These are phyloP conservation scores for Trichoderma atrobrunneum DNA, from an alignment of 2,329 filamentous ascomycete species.

Conservation along the genomic window DNA sequence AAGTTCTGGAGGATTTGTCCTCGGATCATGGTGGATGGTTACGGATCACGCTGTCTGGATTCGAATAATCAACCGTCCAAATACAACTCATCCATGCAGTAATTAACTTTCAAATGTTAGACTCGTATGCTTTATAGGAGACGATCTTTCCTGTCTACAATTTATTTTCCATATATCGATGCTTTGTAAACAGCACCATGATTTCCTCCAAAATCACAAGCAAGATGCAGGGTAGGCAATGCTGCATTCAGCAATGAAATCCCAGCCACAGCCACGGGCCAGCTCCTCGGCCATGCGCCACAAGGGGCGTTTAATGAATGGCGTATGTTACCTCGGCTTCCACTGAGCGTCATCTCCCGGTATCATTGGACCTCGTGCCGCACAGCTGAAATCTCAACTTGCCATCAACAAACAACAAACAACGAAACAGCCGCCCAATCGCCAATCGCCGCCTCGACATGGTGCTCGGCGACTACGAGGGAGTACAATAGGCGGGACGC, in stretches of 20 bases:
- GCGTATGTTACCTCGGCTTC: slow-evolving; percentile 7
- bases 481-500: not conserved
- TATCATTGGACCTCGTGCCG: slow-evolving; percentile 2
- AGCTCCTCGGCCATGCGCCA: not conserved
- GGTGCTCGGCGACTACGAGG: not conserved
- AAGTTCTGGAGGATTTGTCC: not conserved
- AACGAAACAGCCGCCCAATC: not conserved
- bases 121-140: no score
- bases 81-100: no score
- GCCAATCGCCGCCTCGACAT: slow-evolving; percentile 1
- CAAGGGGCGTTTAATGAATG: not conserved
- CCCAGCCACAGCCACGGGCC: not conserved
- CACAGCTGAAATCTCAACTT: slow-evolving; percentile 1
- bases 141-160: no score
- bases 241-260: no score
- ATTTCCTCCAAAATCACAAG: not conserved
- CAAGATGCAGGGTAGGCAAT: not conserved
- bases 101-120: no score
- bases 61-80: no score
- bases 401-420: slow-evolving; percentile 1
- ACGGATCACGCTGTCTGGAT: no score
- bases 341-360: slow-evolving; percentile 3
- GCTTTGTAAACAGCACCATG: not conserved
- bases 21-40: not conserved
- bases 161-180: not conserved